These are phyloP conservation scores for Backusella parvicylindrica DNA, from an alignment of 192 early-diverging fungal species.

Conservation along the genomic window DNA sequence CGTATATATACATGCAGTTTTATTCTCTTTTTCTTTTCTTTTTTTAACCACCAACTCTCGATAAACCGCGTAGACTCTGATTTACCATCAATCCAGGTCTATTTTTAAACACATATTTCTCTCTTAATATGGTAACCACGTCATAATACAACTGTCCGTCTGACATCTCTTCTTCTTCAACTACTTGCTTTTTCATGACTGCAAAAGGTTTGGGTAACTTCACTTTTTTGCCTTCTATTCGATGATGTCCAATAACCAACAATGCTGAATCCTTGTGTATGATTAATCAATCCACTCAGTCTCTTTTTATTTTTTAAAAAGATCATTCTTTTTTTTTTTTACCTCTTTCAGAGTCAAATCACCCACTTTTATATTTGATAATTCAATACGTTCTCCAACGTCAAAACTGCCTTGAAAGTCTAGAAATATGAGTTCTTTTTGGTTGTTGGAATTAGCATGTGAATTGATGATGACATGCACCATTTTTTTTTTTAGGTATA, in stretches of 20 bases:
- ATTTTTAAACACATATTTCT: constrained; percentile 33
- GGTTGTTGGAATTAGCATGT: background rate
- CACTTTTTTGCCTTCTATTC: constrained; percentile 26
- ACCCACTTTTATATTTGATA: constrained; percentile 20
- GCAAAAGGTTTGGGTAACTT: constrained; percentile 33
- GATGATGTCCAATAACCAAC: constrained; percentile 33
- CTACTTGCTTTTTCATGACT: constrained; percentile 19
- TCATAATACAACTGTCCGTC: constrained; percentile 18
- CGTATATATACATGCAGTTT: background rate
- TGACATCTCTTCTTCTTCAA: background rate
- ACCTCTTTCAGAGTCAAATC: constrained; percentile 23
- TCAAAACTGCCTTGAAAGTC: constrained; percentile 33
- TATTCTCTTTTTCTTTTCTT: background rate
- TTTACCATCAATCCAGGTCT: constrained; percentile 32
- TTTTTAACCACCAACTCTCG: constrained; percentile 14
- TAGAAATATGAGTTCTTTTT: constrained; percentile 20
- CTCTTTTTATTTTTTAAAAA: background rate
- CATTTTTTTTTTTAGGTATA: background rate
- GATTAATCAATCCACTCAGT: too few relatives aligned
- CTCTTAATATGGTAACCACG: constrained; percentile 23
- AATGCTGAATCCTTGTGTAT: constrained; percentile 18
- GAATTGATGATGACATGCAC: constrained; percentile 4
- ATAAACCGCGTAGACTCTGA: constrained; percentile 27
- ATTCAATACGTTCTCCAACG: background rate
- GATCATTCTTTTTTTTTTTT: background rate